Percentiles rank a stretch among this genome's conserved stretches.
Evolutionary conservation across 1,284 basidiomycete species (phyloP).

Genomic region (Ustilago hordei): DNA sequence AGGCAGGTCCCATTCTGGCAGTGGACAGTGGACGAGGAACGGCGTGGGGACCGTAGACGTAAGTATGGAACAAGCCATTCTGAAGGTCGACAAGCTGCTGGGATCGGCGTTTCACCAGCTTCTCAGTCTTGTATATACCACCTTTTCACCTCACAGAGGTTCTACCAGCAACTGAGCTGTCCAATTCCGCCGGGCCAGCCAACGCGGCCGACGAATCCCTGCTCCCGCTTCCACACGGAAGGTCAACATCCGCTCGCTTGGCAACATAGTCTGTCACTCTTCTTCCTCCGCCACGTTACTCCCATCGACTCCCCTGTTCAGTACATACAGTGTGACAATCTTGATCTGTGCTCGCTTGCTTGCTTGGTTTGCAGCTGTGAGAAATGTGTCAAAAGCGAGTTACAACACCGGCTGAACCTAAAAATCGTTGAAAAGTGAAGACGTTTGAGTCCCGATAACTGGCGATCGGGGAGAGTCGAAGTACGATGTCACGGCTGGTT

Average conservation of each 20-base stretch:
- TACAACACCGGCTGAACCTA: too few species aligned
- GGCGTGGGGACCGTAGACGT: neutral
- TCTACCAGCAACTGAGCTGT: neutral
- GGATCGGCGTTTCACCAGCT: slow-evolving; percentile 4
- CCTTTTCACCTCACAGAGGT: neutral
- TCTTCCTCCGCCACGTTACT: neutral
- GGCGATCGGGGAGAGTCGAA: too few species aligned
- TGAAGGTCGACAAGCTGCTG: slow-evolving; percentile 1
- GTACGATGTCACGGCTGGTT: too few species aligned
- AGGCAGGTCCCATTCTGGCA: neutral
- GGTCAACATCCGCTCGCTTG: slow-evolving; percentile 24
- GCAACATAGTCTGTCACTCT: neutral
- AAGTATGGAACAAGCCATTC: slow-evolving; percentile 7
- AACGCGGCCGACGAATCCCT: neutral
- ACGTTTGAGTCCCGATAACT: too few species aligned
- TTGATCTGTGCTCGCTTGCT: too few species aligned
- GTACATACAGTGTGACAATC: too few species aligned
- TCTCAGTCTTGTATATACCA: neutral
- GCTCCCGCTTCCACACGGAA: slow-evolving; percentile 7
- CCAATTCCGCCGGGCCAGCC: slow-evolving; percentile 2
- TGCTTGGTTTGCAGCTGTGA: too few species aligned
- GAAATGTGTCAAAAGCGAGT: too few species aligned
- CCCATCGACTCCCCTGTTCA: neutral
- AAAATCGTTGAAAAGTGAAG: too few species aligned
- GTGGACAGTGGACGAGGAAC: neutral